Percentiles rank a stretch among this genome's conserved stretches.
Evolutionary conservation across 306 rosid species (phyloP).

Genomic region (Notholithocarpus densiflorus): DNA sequence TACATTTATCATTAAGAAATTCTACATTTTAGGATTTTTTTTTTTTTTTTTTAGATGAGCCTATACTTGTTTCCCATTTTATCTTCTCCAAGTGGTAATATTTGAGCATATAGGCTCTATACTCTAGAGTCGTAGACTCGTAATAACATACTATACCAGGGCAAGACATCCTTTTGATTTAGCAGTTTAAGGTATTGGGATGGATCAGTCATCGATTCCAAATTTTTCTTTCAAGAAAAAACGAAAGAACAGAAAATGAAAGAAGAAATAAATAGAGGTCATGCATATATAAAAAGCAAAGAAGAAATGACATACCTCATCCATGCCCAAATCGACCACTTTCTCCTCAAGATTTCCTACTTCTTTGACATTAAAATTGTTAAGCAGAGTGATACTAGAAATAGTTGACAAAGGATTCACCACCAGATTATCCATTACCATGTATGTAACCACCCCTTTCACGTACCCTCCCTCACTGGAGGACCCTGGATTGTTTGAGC

Average conservation of each 20-base stretch:
- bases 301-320: conserved; percentile 18
- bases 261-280: not conserved
- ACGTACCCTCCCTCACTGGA: conserved; percentile 9
- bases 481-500: not conserved
- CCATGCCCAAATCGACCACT: conserved; percentile 12
- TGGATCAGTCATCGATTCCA: too few species aligned
- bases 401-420: conserved; percentile 27
- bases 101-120: too few species aligned
- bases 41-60: too few species aligned
- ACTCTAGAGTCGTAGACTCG: too few species aligned
- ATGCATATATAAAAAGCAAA: not conserved
- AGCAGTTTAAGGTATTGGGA: too few species aligned
- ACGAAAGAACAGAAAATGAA: not conserved
- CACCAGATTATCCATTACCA: conserved; percentile 37
- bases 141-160: too few species aligned
- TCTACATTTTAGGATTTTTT: too few species aligned
- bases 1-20: too few species aligned
- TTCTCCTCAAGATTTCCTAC: conserved; percentile 15
- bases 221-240: too few species aligned
- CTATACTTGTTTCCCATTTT: too few species aligned
- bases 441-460: conserved; percentile 22
- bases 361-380: not conserved
- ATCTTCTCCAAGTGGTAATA: too few species aligned
- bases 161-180: too few species aligned
- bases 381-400: not conserved